Evolutionary conservation across 352 stramenopile genomes (phyloP), one percentile per base, ranked within the genome.

Genomic region (Globisporangium splendens): DNA sequence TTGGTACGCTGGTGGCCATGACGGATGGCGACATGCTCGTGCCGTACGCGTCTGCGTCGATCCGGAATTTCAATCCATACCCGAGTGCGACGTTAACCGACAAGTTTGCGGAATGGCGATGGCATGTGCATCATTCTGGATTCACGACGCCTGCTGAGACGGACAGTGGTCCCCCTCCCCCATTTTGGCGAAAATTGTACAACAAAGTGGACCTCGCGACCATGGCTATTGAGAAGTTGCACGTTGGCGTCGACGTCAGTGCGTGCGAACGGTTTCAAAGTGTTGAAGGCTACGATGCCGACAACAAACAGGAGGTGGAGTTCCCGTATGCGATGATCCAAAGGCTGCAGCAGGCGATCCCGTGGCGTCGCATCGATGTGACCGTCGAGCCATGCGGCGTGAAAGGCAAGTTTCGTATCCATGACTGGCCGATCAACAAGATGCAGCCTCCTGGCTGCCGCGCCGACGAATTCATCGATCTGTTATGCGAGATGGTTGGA

Each of bases 391-490:
- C 75, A 8, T 69, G 66, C 20, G 77, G 79, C 7, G 62, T 91
- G 46, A 88, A 87, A 56, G 81, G 79, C 15, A 86, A 89, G 44
- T 59, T 88, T 56, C 75, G 77, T 11, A 70, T 93, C n/a, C 83
- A 93, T 51, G 81, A 89, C 69, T 93, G 83, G 83, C 60, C 77
- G 12, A 83, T 91, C 55, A 85, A 75, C 72, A 91, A 91, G 62
- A 88, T 86, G 75, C 77, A 91, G 54, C 71, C 69, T 39, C 63
- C 68, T 8, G 80, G 79, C n/a, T 90, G 80, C 61, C 61, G 65
- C 24, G 79, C 80, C 1, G 56, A 81, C 48, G 79, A 90, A 54
- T 91, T 91, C 46, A 91, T 93, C 46, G 75, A 91, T 18, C 44
- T 93, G n/a, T 46, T 93, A 8, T 82, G 72, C 49, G 73, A 88